Base-by-base conservation (phyloP, 345 rosid species). In the Populus euphratica region DNA sequence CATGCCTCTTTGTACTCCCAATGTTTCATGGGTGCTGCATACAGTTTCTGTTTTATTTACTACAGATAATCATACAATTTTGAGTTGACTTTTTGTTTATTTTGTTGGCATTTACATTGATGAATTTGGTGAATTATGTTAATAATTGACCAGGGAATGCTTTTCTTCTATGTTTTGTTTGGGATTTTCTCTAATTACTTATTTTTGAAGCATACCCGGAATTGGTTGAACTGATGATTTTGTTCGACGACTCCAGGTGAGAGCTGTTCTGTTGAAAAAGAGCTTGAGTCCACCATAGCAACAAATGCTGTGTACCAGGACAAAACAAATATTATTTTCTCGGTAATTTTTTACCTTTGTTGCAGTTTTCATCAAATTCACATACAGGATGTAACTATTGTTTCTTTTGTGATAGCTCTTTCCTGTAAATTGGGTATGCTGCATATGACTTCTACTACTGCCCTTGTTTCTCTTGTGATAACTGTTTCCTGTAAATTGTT, bases 271-370 rank as follows among this genome's bases (percentile, higher is more conserved):
- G 99, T 91, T 85, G 97, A 86, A 78, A 96, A 96, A 87, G 97
- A 90, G 81, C 87, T 93, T 13, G 88, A 87, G 76, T 80, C 92
- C 68, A 80, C 91, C 27, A 74, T 86, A 68, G 86, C 98, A 73
- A 86, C 92, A 70, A 92, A 96, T 87, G 99, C 98, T 77, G 99
- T 96, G 31, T 96, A 93, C 89, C 99, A 96, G 84, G 99, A 96
- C 91, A 96, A 96, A 91, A 96, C 94, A 73, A 96, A 96, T 84
- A 89, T 91, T 78, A 94, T 96, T 69, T 96, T 96, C 84, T 96
- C 99, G 88, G 99, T 96, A 90, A 80, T 80, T 78, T 35, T 16
- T 43, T 13, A 39, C 33, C 41, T 52, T 31, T 65, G 61, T 14
- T 20, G 54, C 81, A 47, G 17, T 67, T n/a, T 27, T 29, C 67